Base-by-base conservation (phyloP, 2,329 filamentous ascomycete genomes). In the Cladorrhinum sp. region DNA sequence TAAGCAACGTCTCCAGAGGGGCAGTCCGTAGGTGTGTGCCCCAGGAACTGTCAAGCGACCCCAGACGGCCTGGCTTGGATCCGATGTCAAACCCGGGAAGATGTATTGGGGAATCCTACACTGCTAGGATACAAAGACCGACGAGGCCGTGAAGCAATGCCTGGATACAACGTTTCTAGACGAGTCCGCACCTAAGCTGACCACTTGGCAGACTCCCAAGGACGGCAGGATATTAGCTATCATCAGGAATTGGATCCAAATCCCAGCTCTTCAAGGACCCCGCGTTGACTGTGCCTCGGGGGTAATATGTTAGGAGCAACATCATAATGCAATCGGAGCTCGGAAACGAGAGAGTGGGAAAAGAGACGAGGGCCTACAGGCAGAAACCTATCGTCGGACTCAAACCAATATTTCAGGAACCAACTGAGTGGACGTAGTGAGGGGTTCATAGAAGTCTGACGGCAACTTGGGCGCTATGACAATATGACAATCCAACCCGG, bases 191-290 rank as follows among this genome's bases (percentile, higher is more conserved):
- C 24, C 46, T 52, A 46, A 39, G 46, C 60, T 59, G 55, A 53
- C 39, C 23, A 33, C 42, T 42, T 26, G 52, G 51, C 49, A 36
- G 36, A 26, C 7, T 30, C 20, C 50, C 24, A 53, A 54, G 39
- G 57, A 59, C 60, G 62, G 62, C 62, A 60, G 50, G 60, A 64
- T 53, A 64, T 64, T 64, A 58, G 48, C 55, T 60, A 28, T 36
- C 58, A 52, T 57, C 16, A 55, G 20, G 54, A 26, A 57, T 21
- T 51, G 49, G 18, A 57, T 55, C 52, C 57, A 39, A 33, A 39
- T 54, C 55, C 54, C 51, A 51, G 59, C 57, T 51, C 33, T 53
- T 14, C 12, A 33, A 57, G 58, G 51, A 57, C 59, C 57, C 57
- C 54, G 23, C 23, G 36, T 36, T 39, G 53, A 36, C 57, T 46